A percentile compares a stretch with the other conserved stretches of the same genome.
phyloP scores from a whole-genome alignment of 2,329 filamentous ascomycete species.

The Claviceps monticola region DNA sequence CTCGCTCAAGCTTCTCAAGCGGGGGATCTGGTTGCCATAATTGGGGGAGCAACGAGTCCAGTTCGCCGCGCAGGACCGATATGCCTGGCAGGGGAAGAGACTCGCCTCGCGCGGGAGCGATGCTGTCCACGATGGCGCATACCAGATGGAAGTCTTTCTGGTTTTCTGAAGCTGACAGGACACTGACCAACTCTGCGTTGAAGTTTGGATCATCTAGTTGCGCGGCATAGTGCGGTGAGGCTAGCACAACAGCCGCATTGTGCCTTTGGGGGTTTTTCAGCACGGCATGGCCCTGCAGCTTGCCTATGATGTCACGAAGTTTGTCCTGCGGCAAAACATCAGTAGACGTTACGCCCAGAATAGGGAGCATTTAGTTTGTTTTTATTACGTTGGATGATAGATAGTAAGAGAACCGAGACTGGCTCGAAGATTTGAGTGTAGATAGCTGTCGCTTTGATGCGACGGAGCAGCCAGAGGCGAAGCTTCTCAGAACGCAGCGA shows the following conservation, averaged over 20 bases:
- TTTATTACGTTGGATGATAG: slow-evolving; percentile 7
- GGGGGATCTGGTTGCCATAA: slow-evolving; percentile 26
- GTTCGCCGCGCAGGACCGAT: slow-evolving; percentile 34
- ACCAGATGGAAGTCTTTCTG: slow-evolving; percentile 31
- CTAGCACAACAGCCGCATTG: slow-evolving; percentile 34
- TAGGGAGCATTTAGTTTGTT: background rate
- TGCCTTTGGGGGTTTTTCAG: slow-evolving; percentile 17
- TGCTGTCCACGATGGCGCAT: slow-evolving; percentile 41
- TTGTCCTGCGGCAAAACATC: slow-evolving; percentile 5
- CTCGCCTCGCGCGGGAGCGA: slow-evolving; percentile 24
- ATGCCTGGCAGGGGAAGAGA: slow-evolving; percentile 27
- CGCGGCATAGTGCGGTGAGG: slow-evolving; percentile 32
- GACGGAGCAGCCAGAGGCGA: background rate
- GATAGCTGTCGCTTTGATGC: slow-evolving; percentile 7
- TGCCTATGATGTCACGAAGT: slow-evolving; percentile 9
- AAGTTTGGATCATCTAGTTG: slow-evolving; percentile 32
- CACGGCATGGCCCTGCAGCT: slow-evolving; percentile 11
- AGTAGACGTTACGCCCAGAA: background rate
- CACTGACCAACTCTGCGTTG: slow-evolving; percentile 27
- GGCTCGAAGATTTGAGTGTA: slow-evolving; percentile 5
- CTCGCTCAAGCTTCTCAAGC: slow-evolving; percentile 15
- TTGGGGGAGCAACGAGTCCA: slow-evolving; percentile 27
- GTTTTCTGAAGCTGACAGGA: slow-evolving; percentile 30
- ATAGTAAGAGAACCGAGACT: slow-evolving; percentile 12
- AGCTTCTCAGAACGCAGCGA: slow-evolving; percentile 10